Base-by-base conservation (phyloP, 148 eudicot genomes). In the Cornus suecica region DNA sequence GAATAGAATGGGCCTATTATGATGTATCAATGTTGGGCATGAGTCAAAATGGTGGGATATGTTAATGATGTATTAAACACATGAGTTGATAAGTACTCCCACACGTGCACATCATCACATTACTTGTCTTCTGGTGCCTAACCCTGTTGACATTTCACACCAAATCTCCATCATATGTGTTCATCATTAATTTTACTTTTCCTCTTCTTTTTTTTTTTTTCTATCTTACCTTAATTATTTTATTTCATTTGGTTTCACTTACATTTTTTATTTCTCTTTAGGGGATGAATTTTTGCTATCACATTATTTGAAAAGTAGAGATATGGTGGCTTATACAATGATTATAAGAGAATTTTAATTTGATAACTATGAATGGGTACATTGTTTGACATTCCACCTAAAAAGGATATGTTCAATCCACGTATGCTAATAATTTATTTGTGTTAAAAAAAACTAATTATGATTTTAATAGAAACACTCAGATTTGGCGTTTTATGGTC, bases 41-140 rank as follows among this genome's bases (percentile, higher is more conserved):
- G 71, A 24, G 52, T 68, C 71, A 68, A 26, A 70, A 25, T 42
- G 11, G 61, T 28, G 58, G 72, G 34, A 25, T 30, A 30, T 52
- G 26, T 25, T 20, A 27, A 71, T 71, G 63, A 51, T 71, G 61
- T 48, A 37, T 48, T 14, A 14, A 18, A 1, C 72, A 69, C 30
- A 41, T 24, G 60, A 41, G 34, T 45, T 51, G 15, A 20, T 51
- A 54, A 71, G 32, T 45, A 70, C 61, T 27, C 8, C 25, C 74
- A 54, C 74, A 71, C 74, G 74, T 71, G 74, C 74, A 71, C 41
- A 71, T 26, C 73, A 70, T 48, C 30, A 51, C 37, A 6, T 60
- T 9, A 2, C n/a, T 70, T 45, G 32, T 51, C 20, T 42, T 10
- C 2, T 24, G 72, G 72, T 48, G 34, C 31, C 73, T 64, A 71